Percentiles rank a stretch among this genome's conserved stretches.
Conservation (phyloP, 345 rosid genomes). For the Ailanthus altissimus region DNA sequence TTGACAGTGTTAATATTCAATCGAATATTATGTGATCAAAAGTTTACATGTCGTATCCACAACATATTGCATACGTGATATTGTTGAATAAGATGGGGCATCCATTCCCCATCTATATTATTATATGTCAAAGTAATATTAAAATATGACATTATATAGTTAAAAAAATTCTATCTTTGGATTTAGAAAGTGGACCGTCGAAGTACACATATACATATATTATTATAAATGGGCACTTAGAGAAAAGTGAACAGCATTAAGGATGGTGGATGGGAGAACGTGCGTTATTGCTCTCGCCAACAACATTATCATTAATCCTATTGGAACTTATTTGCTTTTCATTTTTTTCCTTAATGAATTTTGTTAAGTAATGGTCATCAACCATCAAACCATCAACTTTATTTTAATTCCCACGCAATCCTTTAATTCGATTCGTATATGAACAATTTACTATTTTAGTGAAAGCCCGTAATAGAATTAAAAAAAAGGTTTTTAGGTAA, state of each 20-base stretch:
- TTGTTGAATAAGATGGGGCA: background rate
- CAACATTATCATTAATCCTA: background rate
- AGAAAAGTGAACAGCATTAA: slow-evolving; percentile 1
- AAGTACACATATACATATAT: background rate
- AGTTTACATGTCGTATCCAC: background rate
- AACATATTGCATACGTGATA: background rate
- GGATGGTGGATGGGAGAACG: background rate
- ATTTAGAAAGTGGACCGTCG: background rate
- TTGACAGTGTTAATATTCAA: no score
- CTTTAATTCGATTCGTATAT: background rate
- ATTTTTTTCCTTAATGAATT: background rate
- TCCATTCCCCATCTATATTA: background rate
- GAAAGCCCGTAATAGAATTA: no score
- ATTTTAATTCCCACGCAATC: background rate
- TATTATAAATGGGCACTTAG: background rate
- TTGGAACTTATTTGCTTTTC: background rate
- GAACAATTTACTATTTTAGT: no score
- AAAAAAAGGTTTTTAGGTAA: no score
- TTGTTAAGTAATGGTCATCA: background rate
- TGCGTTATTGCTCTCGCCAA: background rate
- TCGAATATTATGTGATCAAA: background rate
- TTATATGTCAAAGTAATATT: no score
- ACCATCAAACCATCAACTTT: background rate
- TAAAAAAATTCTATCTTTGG: background rate
- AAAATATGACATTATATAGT: background rate